Conservation (phyloP, 108 stramenopile species). For the Poteriospumella lacustris region DNA sequence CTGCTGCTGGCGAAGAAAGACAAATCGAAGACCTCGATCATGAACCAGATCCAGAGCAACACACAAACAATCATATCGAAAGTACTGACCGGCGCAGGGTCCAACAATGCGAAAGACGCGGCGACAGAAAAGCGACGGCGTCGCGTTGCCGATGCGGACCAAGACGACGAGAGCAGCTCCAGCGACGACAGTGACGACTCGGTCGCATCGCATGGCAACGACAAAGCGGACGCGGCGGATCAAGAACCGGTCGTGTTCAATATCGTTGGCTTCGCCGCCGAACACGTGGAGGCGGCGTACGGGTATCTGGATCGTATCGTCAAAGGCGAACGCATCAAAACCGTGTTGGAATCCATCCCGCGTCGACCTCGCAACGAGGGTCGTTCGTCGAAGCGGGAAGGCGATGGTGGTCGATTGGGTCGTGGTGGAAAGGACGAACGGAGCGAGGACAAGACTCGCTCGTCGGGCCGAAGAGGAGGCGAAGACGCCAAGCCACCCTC, state of each 20-base stretch:
- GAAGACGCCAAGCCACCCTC: too few species aligned
- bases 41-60: not conserved
- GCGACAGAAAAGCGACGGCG: too few species aligned
- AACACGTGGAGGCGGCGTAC: not conserved
- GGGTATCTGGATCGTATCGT: not conserved
- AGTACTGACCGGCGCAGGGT: not conserved
- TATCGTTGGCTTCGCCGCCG: not conserved
- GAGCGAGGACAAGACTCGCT: too few species aligned
- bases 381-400: too few species aligned
- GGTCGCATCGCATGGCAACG: too few species aligned
- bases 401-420: too few species aligned
- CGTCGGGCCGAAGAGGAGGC: too few species aligned
- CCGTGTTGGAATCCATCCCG: not conserved
- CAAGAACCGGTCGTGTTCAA: not conserved
- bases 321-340: not conserved
- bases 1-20: not conserved
- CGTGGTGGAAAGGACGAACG: too few species aligned
- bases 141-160: too few species aligned
- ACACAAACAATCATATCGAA: constrained; percentile 4
- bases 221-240: not conserved
- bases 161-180: too few species aligned
- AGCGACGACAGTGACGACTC: too few species aligned
- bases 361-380: too few species aligned
- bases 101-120: not conserved
- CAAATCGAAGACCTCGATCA: not conserved